phyloP scores from a whole-genome alignment of 1,139 yeast genomes.

The Scheffersomyces lignicola region DNA sequence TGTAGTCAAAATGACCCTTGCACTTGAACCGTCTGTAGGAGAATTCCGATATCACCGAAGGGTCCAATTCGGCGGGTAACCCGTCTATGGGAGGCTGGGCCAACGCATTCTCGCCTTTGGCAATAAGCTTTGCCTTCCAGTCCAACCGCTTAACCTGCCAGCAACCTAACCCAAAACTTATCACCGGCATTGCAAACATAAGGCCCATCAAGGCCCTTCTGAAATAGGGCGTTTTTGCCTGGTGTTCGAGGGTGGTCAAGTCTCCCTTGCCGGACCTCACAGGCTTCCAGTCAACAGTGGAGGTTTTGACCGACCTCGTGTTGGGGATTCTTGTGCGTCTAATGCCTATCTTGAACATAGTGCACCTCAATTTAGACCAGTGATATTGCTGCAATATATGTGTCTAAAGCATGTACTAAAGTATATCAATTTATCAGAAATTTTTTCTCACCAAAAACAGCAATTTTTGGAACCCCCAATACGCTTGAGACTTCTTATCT shows the following conservation, averaged over 20 bases:
- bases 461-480: too few species aligned
- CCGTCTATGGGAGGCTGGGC: constrained; percentile 67
- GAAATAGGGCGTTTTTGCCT: constrained; percentile 37
- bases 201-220: constrained; percentile 55
- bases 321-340: too few species aligned
- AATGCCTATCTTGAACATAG: too few species aligned
- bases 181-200: constrained; percentile 81
- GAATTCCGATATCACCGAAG: constrained; percentile 60
- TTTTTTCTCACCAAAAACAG: too few species aligned
- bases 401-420: too few species aligned
- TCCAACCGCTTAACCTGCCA: constrained; percentile 88
- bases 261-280: constrained; percentile 53
- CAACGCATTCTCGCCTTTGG: constrained; percentile 78
- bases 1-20: constrained; percentile 78
- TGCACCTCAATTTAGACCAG: too few species aligned
- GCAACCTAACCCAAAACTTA: constrained; percentile 82
- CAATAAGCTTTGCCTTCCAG: constrained; percentile 88
- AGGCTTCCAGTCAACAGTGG: constrained; percentile 85
- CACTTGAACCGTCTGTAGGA: constrained; percentile 77
- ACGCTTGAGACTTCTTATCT: too few species aligned
- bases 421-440: too few species aligned
- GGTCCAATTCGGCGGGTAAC: constrained; percentile 61
- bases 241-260: constrained; percentile 42
- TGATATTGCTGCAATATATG: too few species aligned
- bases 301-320: constrained; percentile 50